A percentile compares a stretch with the other conserved stretches of the same genome.
Evolutionary conservation across 192 early-diverging fungal genomes (phyloP).

Genomic region (Chytriomyces confervae): DNA sequence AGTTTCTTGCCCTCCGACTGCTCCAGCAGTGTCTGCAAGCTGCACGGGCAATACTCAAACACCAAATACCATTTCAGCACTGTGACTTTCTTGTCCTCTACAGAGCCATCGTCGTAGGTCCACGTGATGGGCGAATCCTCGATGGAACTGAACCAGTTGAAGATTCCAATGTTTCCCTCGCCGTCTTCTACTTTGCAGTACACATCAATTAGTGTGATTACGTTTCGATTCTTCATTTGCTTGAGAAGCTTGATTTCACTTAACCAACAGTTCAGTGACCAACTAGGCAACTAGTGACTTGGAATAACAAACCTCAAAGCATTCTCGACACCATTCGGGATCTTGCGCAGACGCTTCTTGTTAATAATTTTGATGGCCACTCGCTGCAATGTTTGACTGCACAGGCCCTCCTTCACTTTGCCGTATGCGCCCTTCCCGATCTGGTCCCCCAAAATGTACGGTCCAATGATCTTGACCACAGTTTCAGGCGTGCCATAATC

Average conservation of each 20-base stretch:
- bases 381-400: conserved; percentile 59
- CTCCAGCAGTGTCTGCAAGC: conserved; percentile 60
- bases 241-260: conserved; percentile 62
- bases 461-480: conserved; percentile 58
- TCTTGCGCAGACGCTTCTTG: conserved; percentile 62
- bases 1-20: conserved; percentile 47
- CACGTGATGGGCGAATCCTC: conserved; percentile 63
- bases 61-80: conserved; percentile 64
- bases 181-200: conserved; percentile 66
- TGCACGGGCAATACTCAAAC: conserved; percentile 66
- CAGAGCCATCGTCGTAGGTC: conserved; percentile 57
- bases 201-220: conserved; percentile 61
- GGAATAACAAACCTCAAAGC: conserved; percentile 36
- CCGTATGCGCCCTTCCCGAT: conserved; percentile 68
- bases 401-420: conserved; percentile 68
- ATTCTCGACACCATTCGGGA: conserved; percentile 57
- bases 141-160: conserved; percentile 63
- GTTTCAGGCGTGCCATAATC: conserved; percentile 52
- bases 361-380: conserved; percentile 67
- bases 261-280: neutral
- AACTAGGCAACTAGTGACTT: neutral
- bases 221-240: conserved; percentile 56
- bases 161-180: conserved; percentile 54
- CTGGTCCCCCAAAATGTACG: conserved; percentile 61
- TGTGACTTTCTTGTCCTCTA: conserved; percentile 42